Percentiles rank a stretch among this genome's conserved stretches.
These are phyloP conservation scores for Pythium inflatum DNA, from an alignment of 352 stramenopile species.

Conservation along the genomic window DNA sequence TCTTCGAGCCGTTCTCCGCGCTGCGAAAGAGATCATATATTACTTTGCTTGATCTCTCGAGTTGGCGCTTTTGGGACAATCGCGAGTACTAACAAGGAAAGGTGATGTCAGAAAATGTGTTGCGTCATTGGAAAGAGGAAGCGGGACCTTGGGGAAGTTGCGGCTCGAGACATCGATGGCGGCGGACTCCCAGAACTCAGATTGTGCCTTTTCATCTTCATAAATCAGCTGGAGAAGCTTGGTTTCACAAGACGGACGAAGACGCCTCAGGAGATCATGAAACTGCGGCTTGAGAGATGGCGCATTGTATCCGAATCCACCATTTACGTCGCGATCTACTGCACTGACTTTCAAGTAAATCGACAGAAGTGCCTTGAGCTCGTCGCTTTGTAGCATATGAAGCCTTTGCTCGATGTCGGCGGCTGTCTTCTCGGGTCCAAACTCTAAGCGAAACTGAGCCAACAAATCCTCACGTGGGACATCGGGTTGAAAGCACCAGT, in stretches of 20 bases:
- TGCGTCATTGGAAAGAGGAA: not conserved
- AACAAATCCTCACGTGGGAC: conserved; percentile 41
- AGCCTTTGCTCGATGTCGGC: conserved; percentile 52
- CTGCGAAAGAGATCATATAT: conserved; percentile 60
- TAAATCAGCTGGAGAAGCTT: conserved; percentile 73
- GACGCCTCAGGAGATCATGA: conserved; percentile 51
- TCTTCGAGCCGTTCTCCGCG: conserved; percentile 24
- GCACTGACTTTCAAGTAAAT: conserved; percentile 55
- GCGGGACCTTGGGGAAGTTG: conserved; percentile 59
- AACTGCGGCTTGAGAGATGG: conserved; percentile 48
- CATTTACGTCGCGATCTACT: conserved; percentile 40
- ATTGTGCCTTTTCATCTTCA: conserved; percentile 56
- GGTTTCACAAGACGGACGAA: conserved; percentile 59
- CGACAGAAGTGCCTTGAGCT: conserved; percentile 47
- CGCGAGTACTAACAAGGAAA: conserved; percentile 43
- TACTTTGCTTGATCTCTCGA: conserved; percentile 50
- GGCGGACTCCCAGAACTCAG: conserved; percentile 50
- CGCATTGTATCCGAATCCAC: conserved; percentile 31
- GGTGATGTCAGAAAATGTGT: not conserved
- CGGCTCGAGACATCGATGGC: conserved; percentile 57
- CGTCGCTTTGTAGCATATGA: conserved; percentile 40
- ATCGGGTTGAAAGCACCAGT: conserved; percentile 63
- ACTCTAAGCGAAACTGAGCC: conserved; percentile 50
- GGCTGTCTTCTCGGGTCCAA: conserved; percentile 37
- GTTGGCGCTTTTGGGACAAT: conserved; percentile 52